Base-by-base conservation (phyloP, 371 early-diverging fungal genomes). In the Mucor mucedo region DNA sequence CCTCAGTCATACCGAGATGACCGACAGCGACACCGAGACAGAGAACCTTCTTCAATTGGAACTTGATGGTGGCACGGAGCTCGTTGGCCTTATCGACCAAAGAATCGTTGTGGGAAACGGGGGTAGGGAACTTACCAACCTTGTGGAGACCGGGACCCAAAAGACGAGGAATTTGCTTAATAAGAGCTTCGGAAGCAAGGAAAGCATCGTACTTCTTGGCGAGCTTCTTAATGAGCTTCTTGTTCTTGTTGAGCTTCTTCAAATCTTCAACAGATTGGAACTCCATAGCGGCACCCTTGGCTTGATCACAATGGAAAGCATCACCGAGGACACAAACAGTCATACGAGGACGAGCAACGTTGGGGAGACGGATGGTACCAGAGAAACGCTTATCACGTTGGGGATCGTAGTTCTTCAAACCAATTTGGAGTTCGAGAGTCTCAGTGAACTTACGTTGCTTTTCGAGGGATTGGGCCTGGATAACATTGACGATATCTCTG, bases 171-270 rank as follows among this genome's bases (percentile, higher is more conserved):
- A 97, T 95, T 87, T 95, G 95, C 93, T 98, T 98, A 89, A 98
- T 97, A 74, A 98, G 87, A 64, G 94, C 93, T 77, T 97, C 95
- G 66, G 97, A 97, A 39, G 98, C 96, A 54, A 99, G 83, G 92
- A 99, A 98, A 73, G 98, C 98, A 87, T 98, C 97, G 80, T 87
- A 89, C 78, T 87, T 89, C 87, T 85, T 89, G 79, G 92, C 96
- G 63, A 99, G 89, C 90, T 97, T 97, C 95, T 98, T 98, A 89
- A 97, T 94, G 65, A 91, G 87, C 91, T 96, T 97, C 94, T 98
- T 98, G 94, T 96, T 96, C 93, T 98, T 97, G 94, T 97, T 76
- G 73, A 97, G 90, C 91, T 98, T 98, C 92, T 98, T 97, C 81
- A 97, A 87, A 88, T 98, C 97, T 47, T 98, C 97, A 74, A 95